Base-by-base conservation (phyloP, 2,329 filamentous ascomycete species). In the Cladorrhinum sp. region DNA sequence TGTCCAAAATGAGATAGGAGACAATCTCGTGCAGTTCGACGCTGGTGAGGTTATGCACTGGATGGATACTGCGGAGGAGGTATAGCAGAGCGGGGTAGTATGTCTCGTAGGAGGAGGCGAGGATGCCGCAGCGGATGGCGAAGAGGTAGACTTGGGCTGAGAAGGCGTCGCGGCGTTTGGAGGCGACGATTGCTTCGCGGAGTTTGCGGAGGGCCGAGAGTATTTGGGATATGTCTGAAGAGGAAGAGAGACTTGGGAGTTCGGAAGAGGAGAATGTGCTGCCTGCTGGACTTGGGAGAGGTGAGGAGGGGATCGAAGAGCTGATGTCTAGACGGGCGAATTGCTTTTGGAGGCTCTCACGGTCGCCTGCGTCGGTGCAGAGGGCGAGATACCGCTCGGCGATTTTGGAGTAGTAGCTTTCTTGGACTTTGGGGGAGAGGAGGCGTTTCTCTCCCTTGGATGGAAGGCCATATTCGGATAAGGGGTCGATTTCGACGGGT, bases 111-210 rank as follows among this genome's bases (percentile, higher is more conserved):
- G 96, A 88, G 65, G 87, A 86, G 60, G 89, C 86, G 33, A 96
- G 83, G 64, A 99, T 88, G 23, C 90, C 87, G 24, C 93, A 82
- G 58, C 93, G 89, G 68, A 96, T 91, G 69, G 91, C 92, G 79
- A 98, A 98, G 64, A 96, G 86, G 75, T 98, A 96, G 16, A 88
- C 91, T 67, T 92, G 87, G n/a, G 90, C 86, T 1, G 94, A 88
- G 74, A 99, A 99, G 57, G 85, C 80, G 71, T 96, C 90, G 36
- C 82, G 79, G 20, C 93, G 86, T 57, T 86, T 85, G 8, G 90
- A 87, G 12, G 91, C 91, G 2, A 96, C 85, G 53, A 98, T 88
- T 23, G 89, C 93, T 78, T 99, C 95, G 60, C 95, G 87, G 30
- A 99, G 84, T 74, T 97, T 98, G 64, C 95, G 88, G 72, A 98